Evolutionary conservation across 73 alveolate genomes (phyloP).

Genomic region (Symbiodinium pilosum): DNA sequence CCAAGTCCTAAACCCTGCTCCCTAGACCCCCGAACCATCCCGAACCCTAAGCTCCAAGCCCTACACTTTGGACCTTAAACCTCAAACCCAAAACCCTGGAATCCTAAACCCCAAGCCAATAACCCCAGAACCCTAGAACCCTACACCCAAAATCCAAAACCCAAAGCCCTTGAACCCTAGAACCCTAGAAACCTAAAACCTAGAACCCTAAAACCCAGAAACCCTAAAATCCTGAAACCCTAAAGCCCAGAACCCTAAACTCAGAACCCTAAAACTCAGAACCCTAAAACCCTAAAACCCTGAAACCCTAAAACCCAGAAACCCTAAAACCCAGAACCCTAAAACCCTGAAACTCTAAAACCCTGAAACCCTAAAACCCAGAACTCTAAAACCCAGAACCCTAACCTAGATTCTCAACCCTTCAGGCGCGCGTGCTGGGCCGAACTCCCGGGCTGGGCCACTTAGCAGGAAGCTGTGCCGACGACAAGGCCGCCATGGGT

Average conservation of each 20-base stretch:
- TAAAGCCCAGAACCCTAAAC: neutral
- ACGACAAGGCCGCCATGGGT: slow-evolving; percentile 27
- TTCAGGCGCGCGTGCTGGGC: slow-evolving; percentile 10
- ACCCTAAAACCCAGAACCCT: neutral
- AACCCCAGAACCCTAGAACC: neutral
- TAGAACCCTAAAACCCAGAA: neutral
- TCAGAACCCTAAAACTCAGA: neutral
- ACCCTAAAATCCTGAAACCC: neutral
- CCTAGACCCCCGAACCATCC: no score
- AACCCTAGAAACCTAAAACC: no score
- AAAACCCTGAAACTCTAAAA: neutral
- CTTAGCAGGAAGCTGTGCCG: slow-evolving; percentile 54
- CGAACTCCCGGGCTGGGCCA: slow-evolving; percentile 75
- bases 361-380: neutral
- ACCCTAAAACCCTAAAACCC: neutral
- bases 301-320: neutral
- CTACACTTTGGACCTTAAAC: no score
- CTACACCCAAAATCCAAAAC: no score
- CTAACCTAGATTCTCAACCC: neutral
- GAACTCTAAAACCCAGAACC: neutral
- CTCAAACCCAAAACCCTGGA: no score
- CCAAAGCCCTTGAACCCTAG: no score
- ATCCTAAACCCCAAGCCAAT: neutral
- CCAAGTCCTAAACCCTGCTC: no score
- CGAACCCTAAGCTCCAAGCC: no score